Base-by-base conservation (phyloP, 2,329 filamentous ascomycete genomes). In the Trichoderma simmonsii region DNA sequence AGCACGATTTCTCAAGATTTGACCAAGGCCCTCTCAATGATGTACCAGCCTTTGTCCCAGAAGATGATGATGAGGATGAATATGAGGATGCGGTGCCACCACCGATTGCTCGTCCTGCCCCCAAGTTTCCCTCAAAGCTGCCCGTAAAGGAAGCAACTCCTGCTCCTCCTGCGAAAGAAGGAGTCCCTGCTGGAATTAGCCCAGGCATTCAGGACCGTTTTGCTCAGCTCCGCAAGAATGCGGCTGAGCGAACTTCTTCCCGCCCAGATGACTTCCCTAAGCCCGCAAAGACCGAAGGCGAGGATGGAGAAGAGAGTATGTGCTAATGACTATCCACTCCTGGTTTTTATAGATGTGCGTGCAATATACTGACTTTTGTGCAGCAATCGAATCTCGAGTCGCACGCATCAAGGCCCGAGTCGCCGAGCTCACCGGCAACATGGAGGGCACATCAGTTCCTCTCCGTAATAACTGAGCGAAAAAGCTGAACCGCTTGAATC, bases 321-420 rank as follows among this genome's bases (percentile, higher is more conserved):
- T 91, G 34, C 51, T 26, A 9, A 36, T 21, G n/a, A 14, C 15
- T 12, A n/a, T 6, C 21, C 24, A 15, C 32, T 30, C 9, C 15
- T 26, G 26, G 6, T 0, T n/a, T 34, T 0, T 54, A 6, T 3
- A 18, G 6, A 15, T n/a, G 6, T 1, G 30, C 8, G 11, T 39
- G 36, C 26, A 21, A 18, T 12, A 14, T 62, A 15, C 79, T 81
- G 60, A 82, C 73, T 56, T 14, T 28, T 11, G 24, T 69, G n/a
- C 76, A 97, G 94, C 95, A 43, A 98, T 98, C 78, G 96, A 99
- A 82, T 95, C 94, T 63, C 93, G 96, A 75, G 96, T 98, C 73
- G 96, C 96, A 63, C 93, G 96, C 74, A 99, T 99, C 87, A 98
- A 98, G 84, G 96, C 96, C 73, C 92, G 96, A 74, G 96, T 99